Evolutionary conservation across 148 eudicot genomes (phyloP).

Genomic region (Pouteria glomerata): DNA sequence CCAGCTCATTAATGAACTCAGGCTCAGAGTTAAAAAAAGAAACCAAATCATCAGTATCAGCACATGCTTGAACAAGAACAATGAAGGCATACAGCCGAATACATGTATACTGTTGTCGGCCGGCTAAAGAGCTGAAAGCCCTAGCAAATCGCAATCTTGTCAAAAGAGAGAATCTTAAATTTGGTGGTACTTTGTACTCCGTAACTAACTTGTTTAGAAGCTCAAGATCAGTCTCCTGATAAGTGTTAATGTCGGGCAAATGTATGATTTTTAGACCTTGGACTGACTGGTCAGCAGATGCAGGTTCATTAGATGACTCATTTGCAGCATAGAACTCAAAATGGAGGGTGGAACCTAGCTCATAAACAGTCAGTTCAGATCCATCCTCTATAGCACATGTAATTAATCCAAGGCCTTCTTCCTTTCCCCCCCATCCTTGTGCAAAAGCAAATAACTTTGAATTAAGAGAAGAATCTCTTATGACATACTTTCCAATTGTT

Average conservation of each 20-base stretch:
- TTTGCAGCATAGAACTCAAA: conserved; percentile 78
- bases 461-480: conserved; percentile 71
- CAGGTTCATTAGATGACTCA: conserved; percentile 33
- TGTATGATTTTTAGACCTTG: conserved; percentile 79
- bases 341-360: conserved; percentile 81
- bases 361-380: conserved; percentile 55
- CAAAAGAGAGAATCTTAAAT: conserved; percentile 72
- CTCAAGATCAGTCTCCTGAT: conserved; percentile 65
- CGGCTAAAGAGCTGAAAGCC: conserved; percentile 65
- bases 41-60: conserved; percentile 67
- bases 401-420: conserved; percentile 93
- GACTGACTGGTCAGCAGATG: conserved; percentile 23
- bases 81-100: conserved; percentile 88
- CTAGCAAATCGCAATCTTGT: conserved; percentile 91
- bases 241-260: conserved; percentile 48
- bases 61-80: conserved; percentile 86
- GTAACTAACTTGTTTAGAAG: conserved; percentile 63
- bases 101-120: conserved; percentile 77
- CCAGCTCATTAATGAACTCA: conserved; percentile 92
- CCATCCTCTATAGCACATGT: conserved; percentile 78
- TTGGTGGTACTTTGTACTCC: conserved; percentile 63
- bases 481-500: conserved; percentile 71
- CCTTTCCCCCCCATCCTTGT: conserved; percentile 99
- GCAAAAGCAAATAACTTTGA: conserved; percentile 86
- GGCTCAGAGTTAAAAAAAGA: conserved; percentile 90